Percentiles rank a stretch among this genome's conserved stretches.
Conservation (phyloP, 495 filamentous ascomycete genomes). For the Neurospora tetraspora region DNA sequence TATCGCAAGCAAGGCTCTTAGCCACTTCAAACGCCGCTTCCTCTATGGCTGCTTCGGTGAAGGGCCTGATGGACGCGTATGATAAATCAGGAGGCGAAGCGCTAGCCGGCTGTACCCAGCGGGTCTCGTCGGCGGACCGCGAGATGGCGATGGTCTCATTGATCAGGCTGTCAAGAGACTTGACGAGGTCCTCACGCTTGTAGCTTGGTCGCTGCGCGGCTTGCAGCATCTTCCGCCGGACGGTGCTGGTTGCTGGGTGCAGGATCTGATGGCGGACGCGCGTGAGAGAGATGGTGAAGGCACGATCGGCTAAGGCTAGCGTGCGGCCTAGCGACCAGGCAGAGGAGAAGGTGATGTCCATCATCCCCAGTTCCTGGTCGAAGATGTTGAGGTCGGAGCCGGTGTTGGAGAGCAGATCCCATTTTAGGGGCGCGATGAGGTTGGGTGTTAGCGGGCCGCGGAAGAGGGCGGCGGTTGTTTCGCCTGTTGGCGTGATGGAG, state of each 20-base stretch:
- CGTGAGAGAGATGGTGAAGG: constrained; percentile 17
- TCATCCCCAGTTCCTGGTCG: constrained; percentile 30
- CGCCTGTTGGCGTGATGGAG: constrained; percentile 30
- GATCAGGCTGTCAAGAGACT: not conserved
- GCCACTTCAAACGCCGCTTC: not conserved
- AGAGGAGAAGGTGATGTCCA: constrained; percentile 38
- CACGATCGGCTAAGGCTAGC: constrained; percentile 21
- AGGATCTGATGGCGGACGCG: constrained; percentile 15
- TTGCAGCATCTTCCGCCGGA: not conserved
- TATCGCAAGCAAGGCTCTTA: not conserved
- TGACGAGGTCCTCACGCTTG: not conserved
- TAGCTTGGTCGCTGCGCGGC: not conserved
- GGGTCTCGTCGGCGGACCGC: not conserved
- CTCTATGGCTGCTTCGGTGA: not conserved
- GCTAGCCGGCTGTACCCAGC: not conserved
- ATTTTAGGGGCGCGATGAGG: constrained; percentile 1
- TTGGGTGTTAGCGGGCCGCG: constrained; percentile 33
- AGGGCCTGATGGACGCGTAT: not conserved
- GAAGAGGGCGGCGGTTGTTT: constrained; percentile 28
- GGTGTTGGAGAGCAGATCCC: constrained; percentile 22
- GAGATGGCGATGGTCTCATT: not conserved
- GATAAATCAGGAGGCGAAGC: not conserved
- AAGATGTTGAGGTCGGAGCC: constrained; percentile 34
- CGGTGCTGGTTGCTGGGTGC: not conserved
- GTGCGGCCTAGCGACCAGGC: constrained; percentile 39